Percentiles rank a stretch among this genome's conserved stretches.
phyloP scores from a whole-genome alignment of 306 rosid species.

The Sophora flavescens region DNA sequence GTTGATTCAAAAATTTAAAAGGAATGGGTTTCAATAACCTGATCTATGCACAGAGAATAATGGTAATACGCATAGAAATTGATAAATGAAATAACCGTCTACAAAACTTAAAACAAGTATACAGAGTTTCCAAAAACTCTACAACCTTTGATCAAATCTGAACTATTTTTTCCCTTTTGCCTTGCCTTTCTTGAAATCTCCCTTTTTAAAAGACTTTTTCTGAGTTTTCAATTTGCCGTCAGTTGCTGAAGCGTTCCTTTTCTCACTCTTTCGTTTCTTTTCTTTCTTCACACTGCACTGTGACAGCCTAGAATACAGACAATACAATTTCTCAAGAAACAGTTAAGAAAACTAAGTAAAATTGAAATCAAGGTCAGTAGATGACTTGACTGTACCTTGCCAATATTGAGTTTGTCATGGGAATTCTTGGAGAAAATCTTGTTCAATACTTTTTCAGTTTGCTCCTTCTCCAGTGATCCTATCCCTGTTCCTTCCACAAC shows the following conservation, averaged over 20 bases:
- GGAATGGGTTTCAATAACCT: not conserved
- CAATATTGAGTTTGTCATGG: slow-evolving; percentile 79
- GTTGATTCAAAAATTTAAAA: not conserved
- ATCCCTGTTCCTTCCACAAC: slow-evolving; percentile 80
- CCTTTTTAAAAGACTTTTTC: slow-evolving; percentile 64
- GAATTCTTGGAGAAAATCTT: slow-evolving; percentile 83
- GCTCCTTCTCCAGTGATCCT: slow-evolving; percentile 75
- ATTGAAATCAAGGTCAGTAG: slow-evolving; percentile 19
- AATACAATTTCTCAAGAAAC: not conserved
- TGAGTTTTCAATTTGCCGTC: slow-evolving; percentile 75
- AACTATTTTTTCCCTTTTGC: slow-evolving; percentile 59
- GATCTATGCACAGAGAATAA: not conserved
- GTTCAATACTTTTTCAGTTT: slow-evolving; percentile 86
- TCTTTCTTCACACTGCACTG: slow-evolving; percentile 81
- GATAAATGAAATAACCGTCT: slow-evolving; percentile 20
- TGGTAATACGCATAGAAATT: not conserved
- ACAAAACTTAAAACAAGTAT: slow-evolving; percentile 44
- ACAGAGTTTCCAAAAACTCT: slow-evolving; percentile 36
- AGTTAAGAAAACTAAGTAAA: not conserved
- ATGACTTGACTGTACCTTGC: slow-evolving; percentile 62
- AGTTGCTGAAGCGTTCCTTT: slow-evolving; percentile 54
- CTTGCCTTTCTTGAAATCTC: slow-evolving; percentile 59
- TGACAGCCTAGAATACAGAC: slow-evolving; percentile 68
- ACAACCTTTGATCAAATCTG: slow-evolving; percentile 33
- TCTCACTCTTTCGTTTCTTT: slow-evolving; percentile 57